Percentiles rank a stretch among this genome's conserved stretches.
Conservation (phyloP, 208 protist species). For the Leptomonas pyrrhocoris region DNA sequence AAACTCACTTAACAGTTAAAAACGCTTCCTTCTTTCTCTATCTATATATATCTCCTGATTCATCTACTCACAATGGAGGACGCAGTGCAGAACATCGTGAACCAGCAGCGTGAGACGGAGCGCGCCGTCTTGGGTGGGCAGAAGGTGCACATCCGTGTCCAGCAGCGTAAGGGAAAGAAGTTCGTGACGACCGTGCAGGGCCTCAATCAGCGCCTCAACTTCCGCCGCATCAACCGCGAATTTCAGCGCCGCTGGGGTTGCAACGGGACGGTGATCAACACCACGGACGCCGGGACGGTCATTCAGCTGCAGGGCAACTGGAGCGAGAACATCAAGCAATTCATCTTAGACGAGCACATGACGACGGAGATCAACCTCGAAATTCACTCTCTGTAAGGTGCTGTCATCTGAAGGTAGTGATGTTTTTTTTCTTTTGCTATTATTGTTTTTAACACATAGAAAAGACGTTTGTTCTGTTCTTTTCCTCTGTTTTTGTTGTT, state of each 20-base stretch:
- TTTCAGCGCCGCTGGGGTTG: slow-evolving; percentile 93
- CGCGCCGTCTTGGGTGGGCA: slow-evolving; percentile 61
- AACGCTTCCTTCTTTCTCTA: slow-evolving; percentile 9
- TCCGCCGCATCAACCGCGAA: slow-evolving; percentile 92
- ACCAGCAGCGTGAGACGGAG: slow-evolving; percentile 70
- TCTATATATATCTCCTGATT: slow-evolving; percentile 11
- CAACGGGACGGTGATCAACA: slow-evolving; percentile 94
- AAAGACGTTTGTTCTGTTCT: neutral
- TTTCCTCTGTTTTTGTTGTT: neutral
- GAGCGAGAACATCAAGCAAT: slow-evolving; percentile 90
- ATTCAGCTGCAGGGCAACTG: slow-evolving; percentile 98
- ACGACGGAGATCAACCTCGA: slow-evolving; percentile 86
- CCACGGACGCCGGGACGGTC: slow-evolving; percentile 86
- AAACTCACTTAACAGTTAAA: neutral
- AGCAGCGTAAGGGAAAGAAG: slow-evolving; percentile 97
- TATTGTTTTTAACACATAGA: neutral
- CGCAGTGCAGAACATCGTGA: slow-evolving; percentile 39
- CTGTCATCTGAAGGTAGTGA: neutral
- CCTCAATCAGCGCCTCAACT: slow-evolving; percentile 92
- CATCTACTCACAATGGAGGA: slow-evolving; percentile 29
- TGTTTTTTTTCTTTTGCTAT: slow-evolving; percentile 4
- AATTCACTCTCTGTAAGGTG: slow-evolving; percentile 97
- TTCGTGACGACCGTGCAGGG: slow-evolving; percentile 96
- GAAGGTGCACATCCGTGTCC: slow-evolving; percentile 96
- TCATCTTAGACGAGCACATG: slow-evolving; percentile 94